A percentile compares a stretch with the other conserved stretches of the same genome.
phyloP scores from a whole-genome alignment of 2,329 filamentous ascomycete species.

The Aspergillus ochraceoroseus region DNA sequence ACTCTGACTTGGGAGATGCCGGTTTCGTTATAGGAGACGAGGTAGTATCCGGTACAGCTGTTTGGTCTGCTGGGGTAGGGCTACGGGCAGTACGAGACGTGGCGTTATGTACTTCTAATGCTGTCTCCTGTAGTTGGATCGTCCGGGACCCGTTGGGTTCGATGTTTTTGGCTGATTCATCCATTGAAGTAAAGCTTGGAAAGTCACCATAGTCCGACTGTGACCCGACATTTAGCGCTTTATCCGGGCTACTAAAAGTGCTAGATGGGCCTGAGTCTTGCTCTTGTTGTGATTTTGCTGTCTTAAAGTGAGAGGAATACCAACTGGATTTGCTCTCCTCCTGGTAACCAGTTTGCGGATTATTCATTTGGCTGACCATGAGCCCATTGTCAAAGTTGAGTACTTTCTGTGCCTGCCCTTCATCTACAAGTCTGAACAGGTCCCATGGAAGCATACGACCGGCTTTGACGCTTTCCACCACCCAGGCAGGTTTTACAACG shows the following conservation, averaged over 20 bases:
- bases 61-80: slow-evolving; percentile 2
- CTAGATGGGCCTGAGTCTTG: not conserved
- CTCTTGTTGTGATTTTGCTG: slow-evolving; percentile 12
- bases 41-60: slow-evolving; percentile 8
- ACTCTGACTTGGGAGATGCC: slow-evolving; percentile 36
- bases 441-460: slow-evolving; percentile 82
- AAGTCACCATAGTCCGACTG: slow-evolving; percentile 44
- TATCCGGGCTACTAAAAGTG: slow-evolving; percentile 15
- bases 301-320: slow-evolving; percentile 68
- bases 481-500: slow-evolving; percentile 91
- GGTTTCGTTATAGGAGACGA: slow-evolving; percentile 21
- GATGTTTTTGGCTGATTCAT: slow-evolving; percentile 12
- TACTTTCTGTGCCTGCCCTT: slow-evolving; percentile 75
- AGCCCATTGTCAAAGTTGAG: slow-evolving; percentile 61
- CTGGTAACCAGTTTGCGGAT: slow-evolving; percentile 61
- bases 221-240: slow-evolving; percentile 29
- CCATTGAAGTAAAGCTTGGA: slow-evolving; percentile 29
- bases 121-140: not conserved
- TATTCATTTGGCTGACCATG: slow-evolving; percentile 62
- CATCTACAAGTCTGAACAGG: slow-evolving; percentile 75
- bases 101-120: not conserved
- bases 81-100: not conserved
- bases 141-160: not conserved
- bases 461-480: slow-evolving; percentile 80
- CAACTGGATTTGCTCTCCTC: slow-evolving; percentile 79